Conservation (phyloP, 768 basidiomycete genomes). For the Sporobolomyces pararoseus region DNA sequence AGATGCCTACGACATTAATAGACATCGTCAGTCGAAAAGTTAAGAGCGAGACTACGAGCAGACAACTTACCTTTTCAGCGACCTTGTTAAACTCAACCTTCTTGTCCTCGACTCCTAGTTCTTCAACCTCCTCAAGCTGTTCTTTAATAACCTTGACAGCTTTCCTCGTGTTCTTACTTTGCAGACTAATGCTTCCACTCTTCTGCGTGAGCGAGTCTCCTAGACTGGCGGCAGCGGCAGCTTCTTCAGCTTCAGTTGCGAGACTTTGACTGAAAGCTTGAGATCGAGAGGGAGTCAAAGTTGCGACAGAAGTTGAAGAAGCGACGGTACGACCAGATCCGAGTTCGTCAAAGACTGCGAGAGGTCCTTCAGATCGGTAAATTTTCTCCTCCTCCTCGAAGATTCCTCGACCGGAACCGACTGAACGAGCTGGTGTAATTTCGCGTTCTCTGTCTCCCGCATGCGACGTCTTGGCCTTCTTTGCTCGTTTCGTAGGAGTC, state of each 20-base stretch:
- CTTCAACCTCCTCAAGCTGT: conserved; percentile 59
- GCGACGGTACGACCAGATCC: conserved; percentile 3
- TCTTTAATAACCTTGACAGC: conserved; percentile 70
- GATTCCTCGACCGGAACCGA: conserved; percentile 6
- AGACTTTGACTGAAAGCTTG: conserved; percentile 20
- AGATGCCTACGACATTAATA: conserved; percentile 60
- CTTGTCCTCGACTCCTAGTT: conserved; percentile 55
- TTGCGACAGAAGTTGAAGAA: neutral
- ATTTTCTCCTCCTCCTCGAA: conserved; percentile 21
- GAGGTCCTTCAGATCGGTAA: conserved; percentile 37
- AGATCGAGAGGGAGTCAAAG: conserved; percentile 2
- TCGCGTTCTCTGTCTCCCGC: conserved; percentile 1
- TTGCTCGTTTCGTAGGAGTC: conserved; percentile 23
- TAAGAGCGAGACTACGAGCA: neutral
- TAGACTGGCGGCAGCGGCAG: conserved; percentile 49
- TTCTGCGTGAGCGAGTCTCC: conserved; percentile 28
- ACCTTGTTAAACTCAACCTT: conserved; percentile 71
- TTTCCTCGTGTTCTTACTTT: conserved; percentile 72
- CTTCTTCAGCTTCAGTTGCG: conserved; percentile 23
- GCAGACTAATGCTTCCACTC: conserved; percentile 38
- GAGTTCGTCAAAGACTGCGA: conserved; percentile 52
- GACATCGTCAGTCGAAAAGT: neutral
- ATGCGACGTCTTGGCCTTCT: conserved; percentile 30
- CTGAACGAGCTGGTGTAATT: conserved; percentile 14
- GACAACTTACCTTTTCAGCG: conserved; percentile 64